These are phyloP conservation scores for Grifola frondosa DNA, from an alignment of 1,284 basidiomycete genomes.

Conservation along the genomic window DNA sequence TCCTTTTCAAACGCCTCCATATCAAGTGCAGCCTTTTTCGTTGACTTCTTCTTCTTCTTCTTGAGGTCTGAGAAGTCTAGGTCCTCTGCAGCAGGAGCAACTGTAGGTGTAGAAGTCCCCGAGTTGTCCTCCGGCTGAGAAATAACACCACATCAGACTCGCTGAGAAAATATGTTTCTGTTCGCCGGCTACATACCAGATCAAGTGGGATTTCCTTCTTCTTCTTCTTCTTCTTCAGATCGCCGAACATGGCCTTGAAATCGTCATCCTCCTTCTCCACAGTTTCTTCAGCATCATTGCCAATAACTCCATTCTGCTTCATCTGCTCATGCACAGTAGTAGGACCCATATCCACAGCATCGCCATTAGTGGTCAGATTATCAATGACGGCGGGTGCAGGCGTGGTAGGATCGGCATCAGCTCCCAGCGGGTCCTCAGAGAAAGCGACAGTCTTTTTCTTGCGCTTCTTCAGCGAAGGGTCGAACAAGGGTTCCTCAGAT, in stretches of 20 bases:
- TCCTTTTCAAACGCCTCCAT: constrained; percentile 91
- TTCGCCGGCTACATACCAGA: constrained; percentile 69
- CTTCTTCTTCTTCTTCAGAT: constrained; percentile 91
- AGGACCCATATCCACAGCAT: constrained; percentile 71
- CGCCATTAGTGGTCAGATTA: constrained; percentile 62
- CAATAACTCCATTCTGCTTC: constrained; percentile 46
- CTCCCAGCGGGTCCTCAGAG: constrained; percentile 79
- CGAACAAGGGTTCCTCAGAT: constrained; percentile 77
- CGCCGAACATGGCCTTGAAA: constrained; percentile 81
- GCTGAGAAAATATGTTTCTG: too few species aligned
- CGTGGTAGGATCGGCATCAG: constrained; percentile 77
- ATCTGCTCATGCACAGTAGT: constrained; percentile 74
- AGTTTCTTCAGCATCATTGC: constrained; percentile 33
- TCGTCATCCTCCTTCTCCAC: constrained; percentile 67
- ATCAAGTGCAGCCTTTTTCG: constrained; percentile 74
- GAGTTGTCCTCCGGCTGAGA: constrained; percentile 59
- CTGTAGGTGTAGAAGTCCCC: constrained; percentile 59
- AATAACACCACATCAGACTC: constrained; percentile 2
- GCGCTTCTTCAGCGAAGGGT: constrained; percentile 79
- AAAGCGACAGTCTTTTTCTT: constrained; percentile 87
- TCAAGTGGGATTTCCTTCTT: constrained; percentile 88
- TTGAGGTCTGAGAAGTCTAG: constrained; percentile 84
- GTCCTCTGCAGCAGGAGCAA: constrained; percentile 52
- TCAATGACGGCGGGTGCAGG: constrained; percentile 72
- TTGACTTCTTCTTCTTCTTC: constrained; percentile 80